A percentile compares a stretch with the other conserved stretches of the same genome.
Conservation (phyloP, 148 eudicot species). For the Mesembryanthemum crystallinum region DNA sequence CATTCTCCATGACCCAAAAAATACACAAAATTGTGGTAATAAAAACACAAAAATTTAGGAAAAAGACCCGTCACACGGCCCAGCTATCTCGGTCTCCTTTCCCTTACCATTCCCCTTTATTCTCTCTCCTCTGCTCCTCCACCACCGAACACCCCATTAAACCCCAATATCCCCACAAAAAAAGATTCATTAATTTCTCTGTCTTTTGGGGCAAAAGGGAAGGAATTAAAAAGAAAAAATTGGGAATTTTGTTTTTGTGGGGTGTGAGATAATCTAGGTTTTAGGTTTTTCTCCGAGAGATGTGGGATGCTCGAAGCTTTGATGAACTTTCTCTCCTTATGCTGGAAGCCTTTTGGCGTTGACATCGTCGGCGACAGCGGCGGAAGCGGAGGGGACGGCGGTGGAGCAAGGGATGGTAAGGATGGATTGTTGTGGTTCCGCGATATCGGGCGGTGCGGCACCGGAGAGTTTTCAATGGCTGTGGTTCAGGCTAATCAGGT, state of each 20-base stretch:
- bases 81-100: neutral
- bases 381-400: conserved; percentile 2
- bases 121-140: conserved; percentile 36
- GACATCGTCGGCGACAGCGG: conserved; percentile 28
- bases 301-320: conserved; percentile 67
- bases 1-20: neutral
- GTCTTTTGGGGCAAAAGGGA: too few species aligned
- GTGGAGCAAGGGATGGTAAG: conserved; percentile 7
- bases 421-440: conserved; percentile 54
- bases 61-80: conserved; percentile 19
- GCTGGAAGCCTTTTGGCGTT: conserved; percentile 64
- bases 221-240: too few species aligned
- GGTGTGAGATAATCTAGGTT: neutral
- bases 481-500: conserved; percentile 65
- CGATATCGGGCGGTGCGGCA: conserved; percentile 36
- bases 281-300: conserved; percentile 38
- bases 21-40: neutral
- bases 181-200: too few species aligned
- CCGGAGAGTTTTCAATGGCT: conserved; percentile 63
- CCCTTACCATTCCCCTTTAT: neutral
- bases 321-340: conserved; percentile 61
- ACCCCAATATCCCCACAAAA: neutral
- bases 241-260: neutral
- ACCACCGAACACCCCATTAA: conserved; percentile 40
- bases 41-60: neutral